phyloP scores from a whole-genome alignment of 2,329 filamentous ascomycete species.

The Geosmithia morbida region DNA sequence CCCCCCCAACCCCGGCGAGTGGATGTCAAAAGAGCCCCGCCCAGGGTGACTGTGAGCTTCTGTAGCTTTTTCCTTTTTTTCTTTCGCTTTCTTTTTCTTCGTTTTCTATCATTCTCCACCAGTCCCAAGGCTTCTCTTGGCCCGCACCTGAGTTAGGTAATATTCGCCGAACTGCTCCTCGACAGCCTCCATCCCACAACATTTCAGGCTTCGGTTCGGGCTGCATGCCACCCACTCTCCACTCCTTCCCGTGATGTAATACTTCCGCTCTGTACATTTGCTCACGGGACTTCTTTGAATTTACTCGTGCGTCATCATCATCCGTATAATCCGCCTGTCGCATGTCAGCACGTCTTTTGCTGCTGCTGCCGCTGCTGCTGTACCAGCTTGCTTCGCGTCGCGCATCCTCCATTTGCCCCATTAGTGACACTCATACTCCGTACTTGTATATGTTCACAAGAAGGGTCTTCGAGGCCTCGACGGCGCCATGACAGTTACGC shows the following conservation, averaged over 20 bases:
- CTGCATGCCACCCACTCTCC: background rate
- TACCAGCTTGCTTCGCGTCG: no score
- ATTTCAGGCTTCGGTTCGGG: background rate
- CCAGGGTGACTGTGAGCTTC: background rate
- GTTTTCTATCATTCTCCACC: background rate
- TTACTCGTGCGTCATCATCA: background rate
- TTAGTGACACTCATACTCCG: no score
- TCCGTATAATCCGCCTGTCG: background rate
- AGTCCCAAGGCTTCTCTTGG: background rate
- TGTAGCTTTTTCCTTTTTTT: background rate
- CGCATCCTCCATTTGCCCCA: background rate
- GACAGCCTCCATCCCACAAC: background rate
- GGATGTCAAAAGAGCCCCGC: background rate
- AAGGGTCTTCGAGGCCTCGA: no score
- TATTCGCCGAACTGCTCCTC: background rate
- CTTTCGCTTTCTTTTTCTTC: background rate
- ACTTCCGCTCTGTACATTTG: background rate
- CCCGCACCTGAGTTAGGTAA: background rate
- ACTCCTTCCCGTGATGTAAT: background rate
- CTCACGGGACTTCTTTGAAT: background rate
- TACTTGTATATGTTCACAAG: no score
- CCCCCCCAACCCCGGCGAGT: background rate
- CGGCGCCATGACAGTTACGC: no score
- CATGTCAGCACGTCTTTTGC: background rate
- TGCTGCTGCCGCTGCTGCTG: no score